Base-by-base conservation (phyloP, 805 yeast genomes). In the Barnettozyma sucrosica region DNA sequence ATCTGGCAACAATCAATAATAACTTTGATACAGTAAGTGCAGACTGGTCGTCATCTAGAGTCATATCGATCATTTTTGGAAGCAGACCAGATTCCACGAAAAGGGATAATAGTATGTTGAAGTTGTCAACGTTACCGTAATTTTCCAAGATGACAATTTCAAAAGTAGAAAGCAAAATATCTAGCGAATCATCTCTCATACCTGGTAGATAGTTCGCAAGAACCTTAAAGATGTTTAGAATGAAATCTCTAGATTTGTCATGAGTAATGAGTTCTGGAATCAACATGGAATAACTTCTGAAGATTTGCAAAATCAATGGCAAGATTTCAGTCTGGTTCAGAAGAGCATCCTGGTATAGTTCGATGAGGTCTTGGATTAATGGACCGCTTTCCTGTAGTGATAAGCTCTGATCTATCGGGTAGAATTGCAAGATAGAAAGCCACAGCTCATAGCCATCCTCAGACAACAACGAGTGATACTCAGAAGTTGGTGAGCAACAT, bases 371-470 rank as follows among this genome's bases (percentile, higher is more conserved):
- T 14, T 45, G 45, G 11, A 58, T 46, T 36, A 59, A 43, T 8
- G 59, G 49, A 24, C 52, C 54, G 10, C 42, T 39, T 11, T 26
- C 37, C 5, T 51, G 45, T n/a, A 48, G 36, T 5, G 49, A 48
- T 14, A 56, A 16, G 1, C 41, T 3, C 23, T 51, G 53, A 13
- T 48, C 34, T 4, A 55, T 36, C 1, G 92, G 86, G 45, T 76
- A 76, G 51, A 81, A 80, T 52, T 79, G 85, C 44, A 89, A 61
- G 2, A 85, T 62, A 1, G 83, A 71, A n/a, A 76, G 69, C 96
- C 96, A 89, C 37, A 90, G 69, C 48, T 88, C 95, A 59, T 78
- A 80, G 0, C 95, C 96, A 66, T 90, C 97, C 60, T 90, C 97
- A 18, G 83, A 74, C 9, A 90, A 63, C 45, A 86, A 68, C 2